Base-by-base conservation (phyloP, 176 grass and related monocot genomes). In the Chloris gayana region DNA sequence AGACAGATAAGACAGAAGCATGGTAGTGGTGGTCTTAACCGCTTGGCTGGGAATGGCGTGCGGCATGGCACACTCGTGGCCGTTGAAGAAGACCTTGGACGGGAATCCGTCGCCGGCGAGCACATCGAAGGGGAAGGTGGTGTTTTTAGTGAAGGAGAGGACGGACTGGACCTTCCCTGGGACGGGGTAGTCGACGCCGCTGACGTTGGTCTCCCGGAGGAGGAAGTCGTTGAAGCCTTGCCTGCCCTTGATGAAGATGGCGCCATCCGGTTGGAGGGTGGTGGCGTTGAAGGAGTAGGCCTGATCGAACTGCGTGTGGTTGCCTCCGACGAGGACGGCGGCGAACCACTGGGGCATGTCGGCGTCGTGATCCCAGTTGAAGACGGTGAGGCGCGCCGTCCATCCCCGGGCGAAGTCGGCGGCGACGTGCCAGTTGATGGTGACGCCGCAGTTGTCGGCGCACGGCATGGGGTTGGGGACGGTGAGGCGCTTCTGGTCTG, bases 401-500 rank as follows among this genome's bases (percentile, higher is more conserved):
- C 87, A 97, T 0, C 87, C 91, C 22, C 81, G 73, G 53, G 22
- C 7, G 73, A 72, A 87, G 81, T 97, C 82, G 3, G 85, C 86
- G 54, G 81, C 47, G 45, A 97, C 18, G 89, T 97, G 94, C 94
- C 94, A 97, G 67, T 96, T 96, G 56, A 96, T 75, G 87, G 77
- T 92, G 27, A 96, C 72, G 72, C 93, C 93, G 74, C 93, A 96
- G 25, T 41, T 65, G 58, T 92, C 93, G 38, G 67, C 88, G 79
- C 94, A 97, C 12, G 94, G 94, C 77, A 84, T 30, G 2, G 89
- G 91, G 19, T 73, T 64, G 4, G 93, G 87, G 61, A 74, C 83
- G 24, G 29, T 3, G 19, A 83, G 51, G 25, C 50, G 37, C 45
- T 92, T 86, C 34, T 83, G 33, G 32, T 84, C 17, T 4, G 82